Conservation (phyloP, 371 early-diverging fungal species). For the Mucor indicus region DNA sequence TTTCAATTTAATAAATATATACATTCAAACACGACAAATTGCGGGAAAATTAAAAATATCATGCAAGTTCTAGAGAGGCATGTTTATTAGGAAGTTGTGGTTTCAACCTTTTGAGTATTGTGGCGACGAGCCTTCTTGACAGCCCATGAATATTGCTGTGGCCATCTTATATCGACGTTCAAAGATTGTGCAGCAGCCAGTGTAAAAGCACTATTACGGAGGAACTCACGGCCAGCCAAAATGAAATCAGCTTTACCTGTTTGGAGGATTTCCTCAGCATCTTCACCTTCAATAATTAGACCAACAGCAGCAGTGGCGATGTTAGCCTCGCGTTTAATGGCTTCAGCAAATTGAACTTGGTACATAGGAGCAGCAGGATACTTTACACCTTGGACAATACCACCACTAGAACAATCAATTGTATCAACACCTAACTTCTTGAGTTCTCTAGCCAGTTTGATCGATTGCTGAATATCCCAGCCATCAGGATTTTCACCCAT, state of each 20-base stretch:
- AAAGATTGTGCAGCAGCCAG: conserved; percentile 12
- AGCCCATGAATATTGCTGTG: conserved; percentile 13
- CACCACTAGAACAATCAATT: conserved; percentile 73
- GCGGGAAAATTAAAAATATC: too few species aligned
- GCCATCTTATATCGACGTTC: conserved; percentile 8
- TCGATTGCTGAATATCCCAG: conserved; percentile 68
- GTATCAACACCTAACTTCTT: conserved; percentile 70
- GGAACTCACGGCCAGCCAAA: conserved; percentile 70
- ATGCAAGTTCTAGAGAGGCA: too few species aligned
- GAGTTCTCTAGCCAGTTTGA: conserved; percentile 53
- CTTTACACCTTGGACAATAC: conserved; percentile 48
- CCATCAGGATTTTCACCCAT: conserved; percentile 30
- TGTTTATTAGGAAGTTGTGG: too few species aligned
- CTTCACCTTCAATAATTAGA: conserved; percentile 57
- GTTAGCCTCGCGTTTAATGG: conserved; percentile 59
- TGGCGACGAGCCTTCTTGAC: too few species aligned
- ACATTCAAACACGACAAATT: too few species aligned
- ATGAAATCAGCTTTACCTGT: conserved; percentile 72
- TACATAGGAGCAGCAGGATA: conserved; percentile 56
- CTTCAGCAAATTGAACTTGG: conserved; percentile 61
- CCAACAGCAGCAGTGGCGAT: conserved; percentile 75
- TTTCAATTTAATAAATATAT: too few species aligned
- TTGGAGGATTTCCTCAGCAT: conserved; percentile 70
- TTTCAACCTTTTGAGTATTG: too few species aligned
- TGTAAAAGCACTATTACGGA: conserved; percentile 69